Evolutionary conservation across 805 yeast genomes (phyloP), one percentile per base, ranked within the genome.

Genomic region (Myxozyma sirexii): DNA sequence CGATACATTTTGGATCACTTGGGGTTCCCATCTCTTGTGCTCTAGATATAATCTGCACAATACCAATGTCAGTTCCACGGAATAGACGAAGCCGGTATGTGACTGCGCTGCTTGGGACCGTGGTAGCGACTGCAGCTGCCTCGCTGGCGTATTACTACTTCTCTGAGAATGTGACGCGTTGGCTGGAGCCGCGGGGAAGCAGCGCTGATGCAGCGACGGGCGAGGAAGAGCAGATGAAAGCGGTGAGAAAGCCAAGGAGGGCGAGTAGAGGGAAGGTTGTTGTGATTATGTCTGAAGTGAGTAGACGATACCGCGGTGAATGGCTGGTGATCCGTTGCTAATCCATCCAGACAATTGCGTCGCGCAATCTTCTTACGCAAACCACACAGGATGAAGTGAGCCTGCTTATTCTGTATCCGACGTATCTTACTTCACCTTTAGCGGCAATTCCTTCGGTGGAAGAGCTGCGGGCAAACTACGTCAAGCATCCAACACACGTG

Each of bases 131-230:
- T n/a, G 59, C 53, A 4, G 63, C 42, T 3, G 43, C 43, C 12
- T 51, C 60, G 24, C 37, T 60, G 23, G 64, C 58, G n/a, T 60
- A 56, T 26, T 26, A 49, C 24, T 57, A 57, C 43, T 26, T 48
- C 17, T n/a, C 53, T 38, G 64, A 46, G 37, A 57, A 60, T 2
- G 41, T 54, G n/a, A 37, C 54, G 29, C 49, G 46, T n/a, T 59
- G 54, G 56, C 43, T 44, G 47, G 38, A 21, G 13, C n/a, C 59
- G 46, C 53, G 53, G 41, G 26, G n/a, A 1, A 37, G 19, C 39
- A 27, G 17, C 19, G 17, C 42, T 3, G 35, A 6, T 4, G n/a
- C 24, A 19, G 26, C 13, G 24, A 21, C 12, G 44, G 8, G 13
- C 8, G 43, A 48, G 5, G 17, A 29, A 2, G 33, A 17, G 38